Conservation (phyloP, 768 basidiomycete species). For the Calocybe gangraenosa region DNA sequence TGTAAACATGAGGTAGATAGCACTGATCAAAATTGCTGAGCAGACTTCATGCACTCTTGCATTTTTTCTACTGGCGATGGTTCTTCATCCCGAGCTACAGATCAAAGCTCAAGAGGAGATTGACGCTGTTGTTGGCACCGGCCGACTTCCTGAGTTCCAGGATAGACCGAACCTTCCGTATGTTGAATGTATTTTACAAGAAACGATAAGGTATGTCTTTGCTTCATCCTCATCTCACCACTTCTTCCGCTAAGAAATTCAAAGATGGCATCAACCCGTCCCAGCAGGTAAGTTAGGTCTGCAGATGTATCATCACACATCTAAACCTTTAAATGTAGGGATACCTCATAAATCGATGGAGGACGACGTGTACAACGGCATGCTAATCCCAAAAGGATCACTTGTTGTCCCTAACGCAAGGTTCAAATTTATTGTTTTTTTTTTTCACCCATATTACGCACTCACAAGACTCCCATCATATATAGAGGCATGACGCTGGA, state of each 20-base stretch:
- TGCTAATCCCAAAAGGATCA: too few species aligned
- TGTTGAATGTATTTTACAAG: slow-evolving; percentile 29
- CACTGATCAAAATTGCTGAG: background rate
- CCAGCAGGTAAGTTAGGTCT: slow-evolving; percentile 2
- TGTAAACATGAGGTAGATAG: background rate
- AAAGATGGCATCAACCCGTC: slow-evolving; percentile 10
- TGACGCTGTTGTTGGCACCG: too few species aligned
- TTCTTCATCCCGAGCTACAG: slow-evolving; percentile 31
- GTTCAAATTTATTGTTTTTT: background rate
- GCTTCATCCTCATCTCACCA: background rate
- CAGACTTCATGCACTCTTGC: slow-evolving; percentile 26
- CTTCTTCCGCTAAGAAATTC: background rate
- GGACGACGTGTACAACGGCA: too few species aligned
- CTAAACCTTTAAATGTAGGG: slow-evolving; percentile 13
- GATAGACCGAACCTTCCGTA: slow-evolving; percentile 32
- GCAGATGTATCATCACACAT: slow-evolving; percentile 11
- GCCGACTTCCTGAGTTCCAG: slow-evolving; percentile 31
- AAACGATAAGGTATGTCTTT: slow-evolving; percentile 24
- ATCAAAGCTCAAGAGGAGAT: too few species aligned
- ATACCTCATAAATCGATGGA: too few species aligned
- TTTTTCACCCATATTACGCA: background rate
- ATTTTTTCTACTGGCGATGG: slow-evolving; percentile 35
- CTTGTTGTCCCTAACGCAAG: slow-evolving; percentile 13
- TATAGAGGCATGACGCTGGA: slow-evolving; percentile 15
- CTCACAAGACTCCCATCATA: background rate